These are phyloP conservation scores for Coemansia sp. DNA, from an alignment of 192 early-diverging fungal species.

Conservation along the genomic window DNA sequence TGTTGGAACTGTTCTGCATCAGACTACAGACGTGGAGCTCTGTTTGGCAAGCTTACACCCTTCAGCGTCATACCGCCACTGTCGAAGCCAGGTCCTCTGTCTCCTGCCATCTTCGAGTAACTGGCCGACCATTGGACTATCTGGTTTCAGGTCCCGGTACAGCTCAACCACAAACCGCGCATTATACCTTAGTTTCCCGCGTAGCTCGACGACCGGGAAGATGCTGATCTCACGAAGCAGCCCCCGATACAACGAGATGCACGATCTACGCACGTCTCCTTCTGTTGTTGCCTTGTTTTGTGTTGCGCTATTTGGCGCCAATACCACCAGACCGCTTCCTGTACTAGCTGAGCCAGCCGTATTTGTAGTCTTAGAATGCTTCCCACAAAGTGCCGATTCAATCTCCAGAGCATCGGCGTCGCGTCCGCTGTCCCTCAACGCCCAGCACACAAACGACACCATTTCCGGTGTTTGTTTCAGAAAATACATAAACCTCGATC, in stretches of 20 bases:
- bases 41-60: conserved; percentile 5
- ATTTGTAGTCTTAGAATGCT: neutral
- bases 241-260: conserved; percentile 27
- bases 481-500: neutral
- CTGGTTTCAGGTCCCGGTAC: conserved; percentile 30
- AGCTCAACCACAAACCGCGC: conserved; percentile 46
- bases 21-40: neutral
- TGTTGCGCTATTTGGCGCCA: neutral
- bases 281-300: neutral
- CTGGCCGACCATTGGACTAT: neutral
- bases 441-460: neutral
- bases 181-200: conserved; percentile 35
- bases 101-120: conserved; percentile 20
- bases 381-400: neutral
- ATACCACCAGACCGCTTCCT: neutral
- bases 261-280: neutral
- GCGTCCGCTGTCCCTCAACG: neutral
- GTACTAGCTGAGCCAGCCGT: neutral
- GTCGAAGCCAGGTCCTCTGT: conserved; percentile 32
- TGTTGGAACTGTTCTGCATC: neutral
- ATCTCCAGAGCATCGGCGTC: neutral
- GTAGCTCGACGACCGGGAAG: conserved; percentile 28
- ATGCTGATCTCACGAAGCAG: conserved; percentile 12
- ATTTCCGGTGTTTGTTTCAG: neutral
- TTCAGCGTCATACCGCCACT: conserved; percentile 27